phyloP scores from a whole-genome alignment of 257 asterid species.

The Nicotiana paniculata region DNA sequence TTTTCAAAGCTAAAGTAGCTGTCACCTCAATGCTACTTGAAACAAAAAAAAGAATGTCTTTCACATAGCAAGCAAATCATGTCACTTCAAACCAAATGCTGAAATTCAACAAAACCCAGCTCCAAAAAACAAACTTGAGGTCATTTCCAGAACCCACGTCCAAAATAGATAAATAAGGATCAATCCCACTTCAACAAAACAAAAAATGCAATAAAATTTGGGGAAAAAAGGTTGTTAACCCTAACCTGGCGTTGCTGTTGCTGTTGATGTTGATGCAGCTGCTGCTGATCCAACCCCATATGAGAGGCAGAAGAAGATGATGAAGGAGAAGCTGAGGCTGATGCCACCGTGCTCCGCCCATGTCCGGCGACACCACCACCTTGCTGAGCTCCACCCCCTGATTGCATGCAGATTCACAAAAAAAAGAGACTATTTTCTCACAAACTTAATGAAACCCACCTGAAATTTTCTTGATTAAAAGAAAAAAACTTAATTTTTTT shows the following conservation, averaged over 20 bases:
- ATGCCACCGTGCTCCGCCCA: slow-evolving; percentile 74
- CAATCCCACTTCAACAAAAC: background rate
- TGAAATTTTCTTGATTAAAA: background rate
- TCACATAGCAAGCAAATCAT: slow-evolving; percentile 3
- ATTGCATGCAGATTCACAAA: slow-evolving; percentile 47
- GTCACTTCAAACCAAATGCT: background rate
- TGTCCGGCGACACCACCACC: slow-evolving; percentile 61
- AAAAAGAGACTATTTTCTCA: background rate
- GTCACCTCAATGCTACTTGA: background rate
- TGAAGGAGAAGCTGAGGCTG: slow-evolving; percentile 79
- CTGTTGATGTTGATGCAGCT: slow-evolving; percentile 57
- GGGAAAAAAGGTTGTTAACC: background rate
- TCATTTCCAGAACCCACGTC: background rate
- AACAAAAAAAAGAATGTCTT: background rate
- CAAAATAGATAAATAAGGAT: background rate
- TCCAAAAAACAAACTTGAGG: background rate
- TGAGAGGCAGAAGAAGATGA: slow-evolving; percentile 73
- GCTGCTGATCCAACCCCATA: slow-evolving; percentile 82
- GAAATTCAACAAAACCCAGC: background rate
- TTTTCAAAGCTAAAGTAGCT: background rate
- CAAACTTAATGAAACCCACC: background rate
- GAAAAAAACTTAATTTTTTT: background rate
- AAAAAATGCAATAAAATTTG: background rate
- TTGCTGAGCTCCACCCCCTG: slow-evolving; percentile 90
- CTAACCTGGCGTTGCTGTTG: slow-evolving; percentile 67